Conservation (phyloP, 208 protist species). For the Wallacemonas sp. region DNA sequence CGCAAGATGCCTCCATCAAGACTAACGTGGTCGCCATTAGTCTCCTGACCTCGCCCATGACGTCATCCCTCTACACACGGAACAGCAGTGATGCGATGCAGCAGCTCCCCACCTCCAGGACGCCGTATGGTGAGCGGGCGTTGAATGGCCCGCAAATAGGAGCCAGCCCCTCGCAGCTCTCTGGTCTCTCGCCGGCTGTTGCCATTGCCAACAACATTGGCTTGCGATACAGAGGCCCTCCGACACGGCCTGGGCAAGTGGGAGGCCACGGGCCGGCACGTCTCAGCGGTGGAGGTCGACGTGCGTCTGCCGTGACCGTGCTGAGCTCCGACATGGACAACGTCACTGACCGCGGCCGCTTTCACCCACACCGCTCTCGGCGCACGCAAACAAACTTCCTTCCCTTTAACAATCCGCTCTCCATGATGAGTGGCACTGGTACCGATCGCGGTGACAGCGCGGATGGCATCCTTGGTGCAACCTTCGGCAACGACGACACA, state of each 20-base stretch:
- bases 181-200: neutral
- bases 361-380: too few species aligned
- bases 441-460: too few species aligned
- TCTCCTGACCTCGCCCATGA: constrained; percentile 10
- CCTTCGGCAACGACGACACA: too few species aligned
- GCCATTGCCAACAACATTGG: neutral
- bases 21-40: constrained; percentile 8
- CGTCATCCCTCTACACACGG: neutral
- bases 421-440: too few species aligned
- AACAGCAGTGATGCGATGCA: constrained; percentile 5
- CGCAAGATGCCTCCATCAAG: neutral
- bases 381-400: too few species aligned
- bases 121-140: neutral
- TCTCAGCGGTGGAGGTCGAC: neutral
- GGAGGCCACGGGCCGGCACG: neutral
- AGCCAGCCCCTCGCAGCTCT: neutral
- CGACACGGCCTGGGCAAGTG: neutral
- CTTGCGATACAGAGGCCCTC: constrained; percentile 1
- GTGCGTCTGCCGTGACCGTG: constrained; percentile 1
- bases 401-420: neutral
- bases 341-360: neutral
- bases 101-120: neutral
- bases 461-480: too few species aligned
- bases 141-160: neutral
- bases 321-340: constrained; percentile 5